Conservation (phyloP, 352 stramenopile species). For the Phytophthora pinifolia region DNA sequence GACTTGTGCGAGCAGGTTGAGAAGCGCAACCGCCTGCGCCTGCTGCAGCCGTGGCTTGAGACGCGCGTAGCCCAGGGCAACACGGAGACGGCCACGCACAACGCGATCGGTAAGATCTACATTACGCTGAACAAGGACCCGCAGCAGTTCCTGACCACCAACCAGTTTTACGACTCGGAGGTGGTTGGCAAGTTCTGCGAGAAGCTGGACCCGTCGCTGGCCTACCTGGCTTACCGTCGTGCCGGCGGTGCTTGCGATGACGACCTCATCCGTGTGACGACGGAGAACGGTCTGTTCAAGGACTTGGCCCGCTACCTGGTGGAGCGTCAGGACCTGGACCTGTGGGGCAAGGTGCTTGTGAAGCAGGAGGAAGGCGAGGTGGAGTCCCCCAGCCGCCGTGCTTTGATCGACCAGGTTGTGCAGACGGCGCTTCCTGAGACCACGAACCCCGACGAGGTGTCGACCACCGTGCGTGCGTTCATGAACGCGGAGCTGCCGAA, state of each 20-base stretch:
- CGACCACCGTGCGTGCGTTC: constrained; percentile 99
- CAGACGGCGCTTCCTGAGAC: constrained; percentile 99
- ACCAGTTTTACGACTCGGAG: constrained; percentile 99
- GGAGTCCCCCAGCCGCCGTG: constrained; percentile 91
- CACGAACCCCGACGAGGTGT: constrained; percentile 99
- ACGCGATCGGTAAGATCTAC: constrained; percentile 99
- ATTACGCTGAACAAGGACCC: constrained; percentile 99
- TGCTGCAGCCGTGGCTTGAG: constrained; percentile 99
- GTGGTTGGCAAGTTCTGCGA: constrained; percentile 99
- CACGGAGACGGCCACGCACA: constrained; percentile 98
- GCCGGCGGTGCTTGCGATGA: constrained; percentile 98
- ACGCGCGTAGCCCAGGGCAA: constrained; percentile 98
- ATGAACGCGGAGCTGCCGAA: constrained; percentile 99
- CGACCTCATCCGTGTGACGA: constrained; percentile 98
- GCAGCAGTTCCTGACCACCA: constrained; percentile 99
- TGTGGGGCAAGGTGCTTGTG: constrained; percentile 97
- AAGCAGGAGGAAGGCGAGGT: constrained; percentile 91
- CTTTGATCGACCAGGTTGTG: constrained; percentile 99
- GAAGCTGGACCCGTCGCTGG: constrained; percentile 98
- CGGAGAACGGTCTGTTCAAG: constrained; percentile 99
- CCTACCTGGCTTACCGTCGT: constrained; percentile 99
- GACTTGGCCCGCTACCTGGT: constrained; percentile 99
- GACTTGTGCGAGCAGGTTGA: constrained; percentile 99
- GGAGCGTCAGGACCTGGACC: constrained; percentile 97
- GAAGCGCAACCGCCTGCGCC: constrained; percentile 97